These are phyloP conservation scores for Cladosporium sphaerospermum DNA, from an alignment of 2,329 filamentous ascomycete genomes.

Conservation along the genomic window DNA sequence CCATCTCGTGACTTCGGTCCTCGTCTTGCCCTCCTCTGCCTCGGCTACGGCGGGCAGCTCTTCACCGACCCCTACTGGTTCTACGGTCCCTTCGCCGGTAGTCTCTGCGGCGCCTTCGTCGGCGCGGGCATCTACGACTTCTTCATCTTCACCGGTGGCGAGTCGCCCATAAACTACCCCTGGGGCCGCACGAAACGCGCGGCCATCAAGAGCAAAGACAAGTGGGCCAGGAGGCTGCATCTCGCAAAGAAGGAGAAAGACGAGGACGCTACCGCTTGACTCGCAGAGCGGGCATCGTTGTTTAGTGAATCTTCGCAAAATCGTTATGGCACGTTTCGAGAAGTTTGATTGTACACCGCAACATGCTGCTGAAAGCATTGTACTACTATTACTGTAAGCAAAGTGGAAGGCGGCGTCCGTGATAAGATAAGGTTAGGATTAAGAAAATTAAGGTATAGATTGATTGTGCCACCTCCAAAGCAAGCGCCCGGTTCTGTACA, in stretches of 20 bases:
- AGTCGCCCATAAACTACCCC: conserved; percentile 47
- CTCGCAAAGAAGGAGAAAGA: conserved; percentile 10
- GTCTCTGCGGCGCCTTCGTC: conserved; percentile 36
- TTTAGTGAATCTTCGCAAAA: neutral
- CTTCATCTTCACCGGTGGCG: conserved; percentile 44
- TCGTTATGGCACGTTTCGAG: too few species aligned
- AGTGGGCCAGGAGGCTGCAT: conserved; percentile 20
- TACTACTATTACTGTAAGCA: too few species aligned
- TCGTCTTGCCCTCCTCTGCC: conserved; percentile 38
- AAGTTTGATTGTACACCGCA: too few species aligned
- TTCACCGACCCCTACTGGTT: conserved; percentile 42
- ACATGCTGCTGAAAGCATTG: too few species aligned
- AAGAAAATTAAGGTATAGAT: too few species aligned
- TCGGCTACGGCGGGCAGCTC: conserved; percentile 38
- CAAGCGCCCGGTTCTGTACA: too few species aligned
- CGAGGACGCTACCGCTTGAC: neutral
- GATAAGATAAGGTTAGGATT: too few species aligned
- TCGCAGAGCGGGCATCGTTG: neutral
- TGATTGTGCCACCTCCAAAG: too few species aligned
- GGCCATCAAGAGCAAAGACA: conserved; percentile 20
- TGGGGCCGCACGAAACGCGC: conserved; percentile 25
- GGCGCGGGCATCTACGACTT: conserved; percentile 45
- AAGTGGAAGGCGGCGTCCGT: too few species aligned
- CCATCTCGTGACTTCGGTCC: conserved; percentile 47
- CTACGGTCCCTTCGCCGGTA: conserved; percentile 40